These are phyloP conservation scores for Aspergillus avenaceus DNA, from an alignment of 495 filamentous ascomycete genomes.

Conservation along the genomic window DNA sequence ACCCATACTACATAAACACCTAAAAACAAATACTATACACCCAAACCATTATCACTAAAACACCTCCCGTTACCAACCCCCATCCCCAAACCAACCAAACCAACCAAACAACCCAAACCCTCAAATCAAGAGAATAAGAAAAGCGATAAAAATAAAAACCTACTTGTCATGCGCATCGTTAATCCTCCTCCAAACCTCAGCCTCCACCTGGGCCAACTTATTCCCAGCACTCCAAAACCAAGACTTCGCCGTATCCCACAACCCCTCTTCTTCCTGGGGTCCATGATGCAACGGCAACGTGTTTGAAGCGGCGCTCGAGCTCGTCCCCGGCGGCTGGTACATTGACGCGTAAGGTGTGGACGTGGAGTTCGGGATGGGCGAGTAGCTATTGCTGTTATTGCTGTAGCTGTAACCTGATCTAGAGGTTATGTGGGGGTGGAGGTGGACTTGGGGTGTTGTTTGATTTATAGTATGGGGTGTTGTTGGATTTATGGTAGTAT, in stretches of 20 bases:
- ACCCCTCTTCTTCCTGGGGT: slow-evolving; percentile 40
- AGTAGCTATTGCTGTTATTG: too few relatives aligned
- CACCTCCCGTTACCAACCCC: background rate
- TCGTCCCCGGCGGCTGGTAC: slow-evolving; percentile 44
- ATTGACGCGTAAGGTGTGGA: slow-evolving; percentile 46
- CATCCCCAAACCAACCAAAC: background rate
- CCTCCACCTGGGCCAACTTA: slow-evolving; percentile 59
- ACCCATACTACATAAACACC: background rate
- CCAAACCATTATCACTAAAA: background rate
- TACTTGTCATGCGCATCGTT: slow-evolving; percentile 43
- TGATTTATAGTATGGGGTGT: background rate
- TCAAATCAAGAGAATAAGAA: background rate
- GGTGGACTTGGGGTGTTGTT: background rate
- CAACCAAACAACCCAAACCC: background rate
- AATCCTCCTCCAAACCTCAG: slow-evolving; percentile 68
- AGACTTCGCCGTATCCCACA: slow-evolving; percentile 54
- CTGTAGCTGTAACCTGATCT: slow-evolving; percentile 25
- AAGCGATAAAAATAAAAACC: slow-evolving; percentile 2
- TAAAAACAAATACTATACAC: background rate
- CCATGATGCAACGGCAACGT: slow-evolving; percentile 22
- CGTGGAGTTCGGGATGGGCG: slow-evolving; percentile 35
- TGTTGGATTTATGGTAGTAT: background rate
- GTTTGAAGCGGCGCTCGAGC: background rate
- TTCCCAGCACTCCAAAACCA: slow-evolving; percentile 58
- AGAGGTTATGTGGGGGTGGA: slow-evolving; percentile 26